Evolutionary conservation across 257 asterid species (phyloP).

Genomic region (Solanum chiquidenum): DNA sequence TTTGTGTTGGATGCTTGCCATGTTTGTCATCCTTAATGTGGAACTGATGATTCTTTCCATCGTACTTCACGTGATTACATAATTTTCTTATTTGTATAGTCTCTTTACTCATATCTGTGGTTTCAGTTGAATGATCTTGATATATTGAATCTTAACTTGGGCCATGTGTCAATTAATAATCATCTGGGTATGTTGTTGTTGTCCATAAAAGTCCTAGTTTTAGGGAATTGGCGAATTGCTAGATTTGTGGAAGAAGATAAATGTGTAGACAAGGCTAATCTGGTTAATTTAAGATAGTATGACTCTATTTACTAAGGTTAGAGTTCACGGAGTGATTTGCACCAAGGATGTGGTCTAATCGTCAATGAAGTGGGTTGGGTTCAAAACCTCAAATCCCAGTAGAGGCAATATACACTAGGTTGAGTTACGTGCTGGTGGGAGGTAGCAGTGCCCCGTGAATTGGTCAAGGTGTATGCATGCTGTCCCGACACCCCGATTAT

Average conservation of each 20-base stretch:
- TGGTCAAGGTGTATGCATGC: not conserved
- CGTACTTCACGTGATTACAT: not conserved
- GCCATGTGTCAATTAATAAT: not conserved
- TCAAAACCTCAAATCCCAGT: not conserved
- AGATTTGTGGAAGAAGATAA: not conserved
- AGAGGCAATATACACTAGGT: not conserved
- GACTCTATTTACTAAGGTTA: not conserved
- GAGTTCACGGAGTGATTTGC: not conserved
- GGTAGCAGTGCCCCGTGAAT: not conserved
- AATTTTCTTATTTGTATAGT: not conserved
- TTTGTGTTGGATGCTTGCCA: not conserved
- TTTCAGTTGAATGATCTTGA: not conserved
- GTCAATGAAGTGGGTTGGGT: not conserved
- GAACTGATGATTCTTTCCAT: not conserved
- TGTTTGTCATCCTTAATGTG: not conserved
- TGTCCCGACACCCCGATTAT: not conserved
- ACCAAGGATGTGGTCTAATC: not conserved
- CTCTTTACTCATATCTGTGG: not conserved
- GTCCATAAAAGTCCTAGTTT: not conserved
- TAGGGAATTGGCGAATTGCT: not conserved
- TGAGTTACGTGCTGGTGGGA: not conserved
- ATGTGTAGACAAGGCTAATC: not conserved
- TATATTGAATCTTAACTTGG: not conserved
- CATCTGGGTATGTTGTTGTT: not conserved
- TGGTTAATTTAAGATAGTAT: not conserved